phyloP scores from a whole-genome alignment of 306 rosid species.

The Dryas drummondii region DNA sequence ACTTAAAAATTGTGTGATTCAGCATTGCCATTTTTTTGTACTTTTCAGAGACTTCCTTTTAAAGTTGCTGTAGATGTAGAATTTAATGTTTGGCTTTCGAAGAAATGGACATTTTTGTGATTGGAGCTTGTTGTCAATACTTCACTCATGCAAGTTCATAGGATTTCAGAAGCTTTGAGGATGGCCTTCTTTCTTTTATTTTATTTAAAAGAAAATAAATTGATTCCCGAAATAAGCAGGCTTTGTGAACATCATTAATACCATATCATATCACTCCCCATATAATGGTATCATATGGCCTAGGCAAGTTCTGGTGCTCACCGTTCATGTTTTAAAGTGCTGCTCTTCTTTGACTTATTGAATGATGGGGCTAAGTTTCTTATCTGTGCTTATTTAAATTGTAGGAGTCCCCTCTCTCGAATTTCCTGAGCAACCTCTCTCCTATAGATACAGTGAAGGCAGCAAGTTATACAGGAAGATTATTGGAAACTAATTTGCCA shows the following conservation, averaged over 20 bases:
- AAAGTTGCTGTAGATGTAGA: no score
- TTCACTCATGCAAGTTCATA: background rate
- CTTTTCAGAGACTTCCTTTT: background rate
- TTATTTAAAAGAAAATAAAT: background rate
- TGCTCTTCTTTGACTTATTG: background rate
- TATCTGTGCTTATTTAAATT: background rate
- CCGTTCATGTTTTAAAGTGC: background rate
- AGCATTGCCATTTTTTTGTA: background rate
- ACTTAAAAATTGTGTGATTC: background rate
- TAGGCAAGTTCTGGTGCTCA: background rate
- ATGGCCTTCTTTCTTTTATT: background rate
- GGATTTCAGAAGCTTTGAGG: background rate
- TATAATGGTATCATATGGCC: background rate
- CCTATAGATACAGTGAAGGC: constrained; percentile 14
- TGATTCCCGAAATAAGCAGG: background rate
- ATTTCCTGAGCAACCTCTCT: constrained; percentile 22
- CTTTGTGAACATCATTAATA: background rate
- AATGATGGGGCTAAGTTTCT: background rate
- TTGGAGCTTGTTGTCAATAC: background rate
- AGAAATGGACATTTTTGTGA: background rate
- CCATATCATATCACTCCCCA: background rate
- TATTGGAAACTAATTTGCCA: constrained; percentile 16
- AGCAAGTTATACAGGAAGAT: background rate
- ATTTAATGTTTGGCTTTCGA: background rate
- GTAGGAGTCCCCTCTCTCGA: constrained; percentile 23